Conservation (phyloP, 2,329 filamentous ascomycete species). For the Didymella arachidicola region DNA sequence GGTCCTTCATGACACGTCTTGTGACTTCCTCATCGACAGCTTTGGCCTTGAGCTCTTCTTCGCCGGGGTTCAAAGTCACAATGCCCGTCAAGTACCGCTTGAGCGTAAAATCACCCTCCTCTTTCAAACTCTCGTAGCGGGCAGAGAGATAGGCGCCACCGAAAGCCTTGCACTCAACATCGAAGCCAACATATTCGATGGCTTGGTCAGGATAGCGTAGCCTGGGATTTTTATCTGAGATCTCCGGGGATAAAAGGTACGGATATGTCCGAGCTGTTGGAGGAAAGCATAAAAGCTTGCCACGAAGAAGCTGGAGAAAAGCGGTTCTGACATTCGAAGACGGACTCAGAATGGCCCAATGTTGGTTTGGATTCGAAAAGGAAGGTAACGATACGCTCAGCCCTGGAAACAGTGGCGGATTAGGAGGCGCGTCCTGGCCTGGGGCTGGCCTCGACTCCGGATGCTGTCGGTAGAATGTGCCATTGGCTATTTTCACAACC, state of each 20-base stretch:
- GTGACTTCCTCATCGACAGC: constrained; percentile 60
- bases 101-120: constrained; percentile 87
- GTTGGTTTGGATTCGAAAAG: constrained; percentile 58
- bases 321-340: constrained; percentile 82
- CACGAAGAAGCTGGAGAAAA: constrained; percentile 79
- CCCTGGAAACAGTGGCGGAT: constrained; percentile 76
- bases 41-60: constrained; percentile 56
- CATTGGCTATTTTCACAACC: constrained; percentile 60
- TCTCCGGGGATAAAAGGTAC: constrained; percentile 70
- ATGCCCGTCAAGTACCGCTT: constrained; percentile 82
- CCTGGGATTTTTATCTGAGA: constrained; percentile 60
- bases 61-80: constrained; percentile 79
- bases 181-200: constrained; percentile 91
- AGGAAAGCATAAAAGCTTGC: constrained; percentile 77
- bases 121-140: constrained; percentile 85
- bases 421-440: constrained; percentile 58
- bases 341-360: constrained; percentile 86
- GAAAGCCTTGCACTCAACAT: constrained; percentile 70
- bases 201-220: constrained; percentile 70
- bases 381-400: constrained; percentile 75
- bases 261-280: constrained; percentile 80
- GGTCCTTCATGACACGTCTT: constrained; percentile 69
- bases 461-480: constrained; percentile 82
- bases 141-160: constrained; percentile 81
- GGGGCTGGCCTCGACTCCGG: constrained; percentile 56